Conservation (phyloP, 192 early-diverging fungal species). For the Allomyces macrogynus region DNA sequence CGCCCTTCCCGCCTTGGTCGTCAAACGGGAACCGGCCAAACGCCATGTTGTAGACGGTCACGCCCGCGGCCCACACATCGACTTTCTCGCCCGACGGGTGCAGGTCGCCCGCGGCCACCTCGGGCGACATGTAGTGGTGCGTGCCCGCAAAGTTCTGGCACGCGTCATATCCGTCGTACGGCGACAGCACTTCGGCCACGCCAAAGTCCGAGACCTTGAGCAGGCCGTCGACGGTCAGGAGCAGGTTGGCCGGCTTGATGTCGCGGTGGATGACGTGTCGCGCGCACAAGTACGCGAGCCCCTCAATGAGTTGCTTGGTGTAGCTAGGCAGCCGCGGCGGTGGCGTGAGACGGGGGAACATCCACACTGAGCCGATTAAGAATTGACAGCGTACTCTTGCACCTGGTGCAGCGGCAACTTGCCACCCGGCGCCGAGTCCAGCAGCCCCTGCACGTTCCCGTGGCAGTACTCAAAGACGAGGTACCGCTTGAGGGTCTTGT, state of each 20-base stretch:
- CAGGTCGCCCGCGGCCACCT: slow-evolving; percentile 18
- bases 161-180: slow-evolving; percentile 13
- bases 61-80: slow-evolving; percentile 35
- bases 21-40: slow-evolving; percentile 35
- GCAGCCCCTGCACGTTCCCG: slow-evolving; percentile 26
- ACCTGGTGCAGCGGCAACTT: slow-evolving; percentile 14
- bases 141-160: slow-evolving; percentile 31
- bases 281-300: slow-evolving; percentile 24
- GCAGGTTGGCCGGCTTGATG: slow-evolving; percentile 33
- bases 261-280: slow-evolving; percentile 23
- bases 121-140: slow-evolving; percentile 35
- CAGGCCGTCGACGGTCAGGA: slow-evolving; percentile 27
- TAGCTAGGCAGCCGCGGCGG: neutral
- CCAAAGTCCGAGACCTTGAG: slow-evolving; percentile 37
- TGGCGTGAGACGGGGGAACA: too few relatives aligned
- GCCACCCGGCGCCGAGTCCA: slow-evolving; percentile 19
- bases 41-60: slow-evolving; percentile 34
- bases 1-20: slow-evolving; percentile 17
- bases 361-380: too few relatives aligned
- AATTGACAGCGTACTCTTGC: slow-evolving; percentile 11
- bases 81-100: slow-evolving; percentile 20
- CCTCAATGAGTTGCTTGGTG: slow-evolving; percentile 24
- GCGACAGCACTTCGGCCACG: slow-evolving; percentile 28
- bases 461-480: slow-evolving; percentile 36
- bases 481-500: slow-evolving; percentile 29